Percentiles rank a stretch among this genome's conserved stretches.
Evolutionary conservation across 2,329 filamentous ascomycete genomes (phyloP).

Genomic region (Sodiomyces alkalinus): DNA sequence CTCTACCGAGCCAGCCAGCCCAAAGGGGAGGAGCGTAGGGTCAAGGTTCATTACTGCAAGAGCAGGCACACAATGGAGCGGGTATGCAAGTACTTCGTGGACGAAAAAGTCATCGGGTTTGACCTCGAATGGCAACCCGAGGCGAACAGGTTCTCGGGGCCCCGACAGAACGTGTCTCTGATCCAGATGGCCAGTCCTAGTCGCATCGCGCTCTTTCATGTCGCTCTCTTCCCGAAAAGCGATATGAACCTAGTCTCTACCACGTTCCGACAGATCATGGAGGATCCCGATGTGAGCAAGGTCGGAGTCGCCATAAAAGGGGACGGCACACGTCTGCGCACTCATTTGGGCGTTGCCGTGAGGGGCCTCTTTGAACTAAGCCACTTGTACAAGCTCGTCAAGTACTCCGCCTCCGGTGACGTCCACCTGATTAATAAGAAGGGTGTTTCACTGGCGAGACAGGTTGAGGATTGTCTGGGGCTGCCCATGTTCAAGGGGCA

Average conservation of each 20-base stretch:
- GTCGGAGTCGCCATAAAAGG: constrained; percentile 61
- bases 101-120: constrained; percentile 64
- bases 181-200: constrained; percentile 70
- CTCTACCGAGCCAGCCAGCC: constrained; percentile 43
- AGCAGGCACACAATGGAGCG: constrained; percentile 51
- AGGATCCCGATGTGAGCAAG: constrained; percentile 55
- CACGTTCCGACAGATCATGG: constrained; percentile 55
- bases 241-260: constrained; percentile 50
- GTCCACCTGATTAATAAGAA: constrained; percentile 47
- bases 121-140: constrained; percentile 71
- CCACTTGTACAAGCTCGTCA: constrained; percentile 66
- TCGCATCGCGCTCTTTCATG: constrained; percentile 67
- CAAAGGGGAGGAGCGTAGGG: constrained; percentile 28
- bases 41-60: constrained; percentile 66
- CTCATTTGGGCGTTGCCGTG: constrained; percentile 48
- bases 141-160: constrained; percentile 26
- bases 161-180: constrained; percentile 60
- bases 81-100: constrained; percentile 49
- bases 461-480: constrained; percentile 55
- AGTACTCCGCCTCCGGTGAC: constrained; percentile 37
- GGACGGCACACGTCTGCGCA: constrained; percentile 53
- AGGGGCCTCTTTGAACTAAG: constrained; percentile 66
- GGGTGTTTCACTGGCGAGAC: constrained; percentile 49
- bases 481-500: constrained; percentile 62
- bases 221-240: constrained; percentile 44